Evolutionary conservation across 1,284 basidiomycete genomes (phyloP).

Genomic region (Trichosporon faecale): DNA sequence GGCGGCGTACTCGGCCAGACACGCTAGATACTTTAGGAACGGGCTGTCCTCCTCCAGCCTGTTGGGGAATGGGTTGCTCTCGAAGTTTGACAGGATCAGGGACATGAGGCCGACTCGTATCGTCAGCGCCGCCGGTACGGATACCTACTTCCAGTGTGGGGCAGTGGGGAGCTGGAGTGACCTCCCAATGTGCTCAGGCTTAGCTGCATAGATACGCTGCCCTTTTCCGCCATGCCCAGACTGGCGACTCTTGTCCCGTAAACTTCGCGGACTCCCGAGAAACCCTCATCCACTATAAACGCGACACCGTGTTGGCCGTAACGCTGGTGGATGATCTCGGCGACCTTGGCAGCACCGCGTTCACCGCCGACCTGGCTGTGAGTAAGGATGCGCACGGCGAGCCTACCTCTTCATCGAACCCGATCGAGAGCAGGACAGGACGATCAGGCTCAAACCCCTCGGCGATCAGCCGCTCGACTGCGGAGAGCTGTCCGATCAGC

Average conservation of each 20-base stretch:
- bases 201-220: constrained; percentile 42
- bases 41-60: constrained; percentile 45
- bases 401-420: constrained; percentile 56
- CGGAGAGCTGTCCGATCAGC: constrained; percentile 21
- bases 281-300: constrained; percentile 55
- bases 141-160: constrained; percentile 50
- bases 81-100: constrained; percentile 41
- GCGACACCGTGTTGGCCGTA: constrained; percentile 53
- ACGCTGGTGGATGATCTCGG: constrained; percentile 42
- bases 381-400: neutral
- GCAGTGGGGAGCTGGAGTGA: constrained; percentile 48
- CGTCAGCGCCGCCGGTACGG: constrained; percentile 20
- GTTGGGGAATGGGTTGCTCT: constrained; percentile 43
- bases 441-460: constrained; percentile 53
- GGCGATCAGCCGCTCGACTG: constrained; percentile 32
- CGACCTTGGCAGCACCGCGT: constrained; percentile 47
- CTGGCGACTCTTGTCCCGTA: constrained; percentile 48
- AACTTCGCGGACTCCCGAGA: constrained; percentile 44
- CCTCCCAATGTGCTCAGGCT: constrained; percentile 48
- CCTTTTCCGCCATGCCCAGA: constrained; percentile 56
- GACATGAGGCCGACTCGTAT: constrained; percentile 46
- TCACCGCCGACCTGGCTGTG: constrained; percentile 41
- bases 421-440: constrained; percentile 55
- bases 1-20: constrained; percentile 53
- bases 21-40: constrained; percentile 53